These are phyloP conservation scores for Linum tenue DNA, from an alignment of 345 rosid genomes.

Conservation along the genomic window DNA sequence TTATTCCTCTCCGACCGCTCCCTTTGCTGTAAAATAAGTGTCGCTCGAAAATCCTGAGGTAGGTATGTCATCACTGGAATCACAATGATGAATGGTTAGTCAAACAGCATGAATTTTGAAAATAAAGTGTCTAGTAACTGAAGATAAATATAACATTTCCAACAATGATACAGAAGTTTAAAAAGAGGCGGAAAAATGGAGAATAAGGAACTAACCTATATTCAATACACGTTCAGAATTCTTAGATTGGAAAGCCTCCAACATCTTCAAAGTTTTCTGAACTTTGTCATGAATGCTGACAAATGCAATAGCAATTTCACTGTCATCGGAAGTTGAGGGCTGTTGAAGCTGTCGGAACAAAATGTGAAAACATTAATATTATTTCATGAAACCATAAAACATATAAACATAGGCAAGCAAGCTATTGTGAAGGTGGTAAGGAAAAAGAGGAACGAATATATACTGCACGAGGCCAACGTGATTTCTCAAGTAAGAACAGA, in stretches of 20 bases:
- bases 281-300: slow-evolving; percentile 33
- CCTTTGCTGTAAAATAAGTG: slow-evolving; percentile 73
- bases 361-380: neutral
- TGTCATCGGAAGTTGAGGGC: slow-evolving; percentile 42
- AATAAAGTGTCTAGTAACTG: too few relatives aligned
- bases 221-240: slow-evolving; percentile 80
- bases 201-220: slow-evolving; percentile 43
- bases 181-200: neutral
- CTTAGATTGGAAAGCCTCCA: slow-evolving; percentile 62
- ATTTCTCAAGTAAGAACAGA: slow-evolving; percentile 51
- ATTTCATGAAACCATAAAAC: neutral
- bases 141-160: too few relatives aligned
- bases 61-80: slow-evolving; percentile 92
- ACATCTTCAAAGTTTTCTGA: slow-evolving; percentile 28
- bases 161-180: neutral
- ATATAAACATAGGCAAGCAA: neutral
- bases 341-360: slow-evolving; percentile 49
- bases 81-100: slow-evolving; percentile 6
- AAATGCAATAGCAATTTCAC: slow-evolving; percentile 33
- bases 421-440: neutral
- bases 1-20: slow-evolving; percentile 97
- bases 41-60: slow-evolving; percentile 99
- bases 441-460: slow-evolving; percentile 1
- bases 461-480: slow-evolving; percentile 62
- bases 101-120: neutral